phyloP scores from a whole-genome alignment of 1,284 basidiomycete species.

The Microbotryomycetes sp. region DNA sequence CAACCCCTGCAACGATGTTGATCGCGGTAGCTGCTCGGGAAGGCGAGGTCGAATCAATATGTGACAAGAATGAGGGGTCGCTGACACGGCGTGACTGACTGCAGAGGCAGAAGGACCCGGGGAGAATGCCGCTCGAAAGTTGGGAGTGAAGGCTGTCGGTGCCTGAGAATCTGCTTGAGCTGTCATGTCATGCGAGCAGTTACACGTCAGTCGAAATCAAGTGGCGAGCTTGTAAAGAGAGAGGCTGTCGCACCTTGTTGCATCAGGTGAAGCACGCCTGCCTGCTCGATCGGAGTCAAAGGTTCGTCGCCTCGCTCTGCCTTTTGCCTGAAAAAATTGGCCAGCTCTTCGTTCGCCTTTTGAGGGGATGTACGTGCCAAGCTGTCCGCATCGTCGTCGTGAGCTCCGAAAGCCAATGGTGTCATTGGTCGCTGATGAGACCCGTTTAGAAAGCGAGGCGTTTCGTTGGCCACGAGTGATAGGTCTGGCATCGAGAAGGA shows the following conservation, averaged over 20 bases:
- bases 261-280: conserved; percentile 25
- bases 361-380: not conserved
- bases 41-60: no score
- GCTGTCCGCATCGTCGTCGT: not conserved
- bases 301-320: conserved; percentile 20
- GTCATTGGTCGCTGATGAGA: not conserved
- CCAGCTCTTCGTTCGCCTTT: conserved; percentile 22
- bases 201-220: no score
- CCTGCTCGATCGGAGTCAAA: conserved; percentile 24
- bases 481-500: conserved; percentile 22
- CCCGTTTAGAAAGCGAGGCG: not conserved
- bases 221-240: no score
- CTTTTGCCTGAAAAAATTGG: conserved; percentile 23
- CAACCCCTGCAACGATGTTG: not conserved
- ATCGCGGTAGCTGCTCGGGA: not conserved
- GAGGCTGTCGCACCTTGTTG: conserved; percentile 16
- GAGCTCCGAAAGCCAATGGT: not conserved
- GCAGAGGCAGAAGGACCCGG: no score
- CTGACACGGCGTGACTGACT: no score
- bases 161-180: conserved; percentile 9
- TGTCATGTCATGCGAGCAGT: not conserved
- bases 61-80: no score
- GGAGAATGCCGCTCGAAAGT: conserved; percentile 18
- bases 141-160: conserved; percentile 31
- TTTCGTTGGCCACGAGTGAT: conserved; percentile 3